Conservation (phyloP, 352 stramenopile genomes). For the Globisporangium nagaii region DNA sequence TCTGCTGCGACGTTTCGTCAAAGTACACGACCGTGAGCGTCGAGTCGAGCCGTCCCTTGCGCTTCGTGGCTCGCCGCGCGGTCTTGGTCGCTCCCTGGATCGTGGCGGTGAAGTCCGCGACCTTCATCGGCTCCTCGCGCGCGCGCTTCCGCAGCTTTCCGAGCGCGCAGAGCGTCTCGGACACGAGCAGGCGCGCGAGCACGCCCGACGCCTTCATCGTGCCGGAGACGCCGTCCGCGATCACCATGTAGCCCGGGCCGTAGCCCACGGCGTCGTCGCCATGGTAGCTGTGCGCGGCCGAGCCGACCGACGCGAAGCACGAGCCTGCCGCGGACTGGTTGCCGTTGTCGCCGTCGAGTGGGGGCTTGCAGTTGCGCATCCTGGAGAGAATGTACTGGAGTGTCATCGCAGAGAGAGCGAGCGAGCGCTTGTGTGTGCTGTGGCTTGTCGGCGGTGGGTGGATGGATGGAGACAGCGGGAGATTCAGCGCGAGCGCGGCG, state of each 20-base stretch:
- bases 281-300: conserved; percentile 74
- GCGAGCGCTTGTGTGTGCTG: background rate
- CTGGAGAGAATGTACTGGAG: conserved; percentile 63
- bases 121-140: conserved; percentile 45
- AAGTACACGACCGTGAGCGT: conserved; percentile 81
- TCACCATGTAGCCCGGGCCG: conserved; percentile 80
- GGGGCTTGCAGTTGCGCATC: conserved; percentile 66
- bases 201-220: conserved; percentile 83
- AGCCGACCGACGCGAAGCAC: conserved; percentile 76
- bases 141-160: conserved; percentile 64
- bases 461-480: background rate
- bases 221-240: conserved; percentile 80
- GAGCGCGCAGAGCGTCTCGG: conserved; percentile 66
- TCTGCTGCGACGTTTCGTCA: conserved; percentile 55
- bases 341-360: conserved; percentile 25
- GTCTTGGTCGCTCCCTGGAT: conserved; percentile 71
- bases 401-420: too few relatives aligned
- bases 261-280: conserved; percentile 85
- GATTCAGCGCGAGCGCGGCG: background rate
- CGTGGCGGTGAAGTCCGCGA: conserved; percentile 52
- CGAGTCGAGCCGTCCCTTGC: conserved; percentile 79
- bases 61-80: conserved; percentile 62
- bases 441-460: background rate
- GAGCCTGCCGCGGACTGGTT: background rate
- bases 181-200: conserved; percentile 69